Conservation (phyloP, 768 basidiomycete genomes). For the Trametopsis cervina region DNA sequence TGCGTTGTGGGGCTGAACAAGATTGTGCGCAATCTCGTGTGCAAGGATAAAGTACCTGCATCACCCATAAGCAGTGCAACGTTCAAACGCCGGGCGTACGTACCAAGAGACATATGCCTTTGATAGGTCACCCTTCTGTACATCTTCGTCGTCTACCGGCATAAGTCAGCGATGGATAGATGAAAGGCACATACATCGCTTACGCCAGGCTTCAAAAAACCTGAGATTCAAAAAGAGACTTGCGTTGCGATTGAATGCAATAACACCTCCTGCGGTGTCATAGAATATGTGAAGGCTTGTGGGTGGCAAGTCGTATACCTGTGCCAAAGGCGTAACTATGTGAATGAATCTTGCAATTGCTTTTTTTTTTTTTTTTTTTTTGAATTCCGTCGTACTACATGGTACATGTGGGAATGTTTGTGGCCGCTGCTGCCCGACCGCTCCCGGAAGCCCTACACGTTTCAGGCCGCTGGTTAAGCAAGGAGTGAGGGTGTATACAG, state of each 20-base stretch:
- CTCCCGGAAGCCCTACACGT: too few relatives aligned
- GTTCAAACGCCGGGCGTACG: conserved; percentile 10
- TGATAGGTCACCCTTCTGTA: conserved; percentile 40
- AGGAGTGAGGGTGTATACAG: too few relatives aligned
- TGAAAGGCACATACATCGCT: conserved; percentile 22
- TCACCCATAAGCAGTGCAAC: neutral
- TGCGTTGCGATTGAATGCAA: conserved; percentile 90
- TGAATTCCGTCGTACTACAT: too few relatives aligned
- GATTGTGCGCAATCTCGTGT: conserved; percentile 90
- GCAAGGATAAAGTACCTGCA: conserved; percentile 85
- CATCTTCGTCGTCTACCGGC: conserved; percentile 62
- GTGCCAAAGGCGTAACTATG: conserved; percentile 56
- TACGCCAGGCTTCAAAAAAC: conserved; percentile 84
- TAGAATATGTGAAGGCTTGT: conserved; percentile 81
- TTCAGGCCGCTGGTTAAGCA: too few relatives aligned
- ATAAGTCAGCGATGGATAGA: neutral
- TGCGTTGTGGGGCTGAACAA: conserved; percentile 81
- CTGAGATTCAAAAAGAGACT: conserved; percentile 85
- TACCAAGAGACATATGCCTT: conserved; percentile 82
- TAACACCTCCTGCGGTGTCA: conserved; percentile 71
- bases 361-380: too few relatives aligned
- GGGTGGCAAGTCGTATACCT: conserved; percentile 68
- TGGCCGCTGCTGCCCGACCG: too few relatives aligned
- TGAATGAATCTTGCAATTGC: conserved; percentile 70
- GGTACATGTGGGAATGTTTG: too few relatives aligned